These are phyloP conservation scores for Funneliformis geosporum DNA, from an alignment of 192 early-diverging fungal species.

Conservation along the genomic window DNA sequence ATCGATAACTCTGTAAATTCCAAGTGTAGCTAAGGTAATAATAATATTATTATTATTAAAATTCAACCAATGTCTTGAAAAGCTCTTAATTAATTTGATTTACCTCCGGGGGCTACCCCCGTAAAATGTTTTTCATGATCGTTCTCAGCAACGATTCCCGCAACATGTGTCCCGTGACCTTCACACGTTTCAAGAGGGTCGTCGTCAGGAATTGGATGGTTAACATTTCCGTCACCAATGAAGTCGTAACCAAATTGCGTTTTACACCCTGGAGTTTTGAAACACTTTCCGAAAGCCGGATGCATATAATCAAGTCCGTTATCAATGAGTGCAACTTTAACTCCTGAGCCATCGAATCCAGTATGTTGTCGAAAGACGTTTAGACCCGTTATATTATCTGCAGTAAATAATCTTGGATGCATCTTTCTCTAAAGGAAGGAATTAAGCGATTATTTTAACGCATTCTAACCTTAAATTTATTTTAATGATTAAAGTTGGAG, in stretches of 20 bases:
- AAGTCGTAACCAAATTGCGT: slow-evolving; percentile 65
- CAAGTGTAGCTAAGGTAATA: slow-evolving; percentile 54
- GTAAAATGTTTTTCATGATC: slow-evolving; percentile 51
- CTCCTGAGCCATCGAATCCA: slow-evolving; percentile 35
- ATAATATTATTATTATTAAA: not conserved
- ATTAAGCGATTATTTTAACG: not conserved
- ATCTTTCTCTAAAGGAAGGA: not conserved
- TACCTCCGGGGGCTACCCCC: slow-evolving; percentile 83
- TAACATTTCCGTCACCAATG: slow-evolving; percentile 51
- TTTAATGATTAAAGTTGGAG: too few species aligned
- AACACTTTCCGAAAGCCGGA: slow-evolving; percentile 67
- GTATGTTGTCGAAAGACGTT: not conserved
- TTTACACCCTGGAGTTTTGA: slow-evolving; percentile 59
- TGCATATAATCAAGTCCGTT: slow-evolving; percentile 62
- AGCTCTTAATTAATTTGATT: not conserved
- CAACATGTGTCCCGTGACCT: slow-evolving; percentile 67
- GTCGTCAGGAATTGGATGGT: slow-evolving; percentile 48
- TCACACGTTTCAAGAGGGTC: slow-evolving; percentile 62
- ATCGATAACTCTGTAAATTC: slow-evolving; percentile 81
- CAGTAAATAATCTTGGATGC: not conserved
- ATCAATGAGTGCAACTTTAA: slow-evolving; percentile 62
- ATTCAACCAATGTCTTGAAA: too few species aligned
- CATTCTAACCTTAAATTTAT: too few species aligned
- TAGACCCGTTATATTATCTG: not conserved
- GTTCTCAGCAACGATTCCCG: slow-evolving; percentile 76